Base-by-base conservation (phyloP, 306 rosid genomes). In the Cucurbita moschata region DNA sequence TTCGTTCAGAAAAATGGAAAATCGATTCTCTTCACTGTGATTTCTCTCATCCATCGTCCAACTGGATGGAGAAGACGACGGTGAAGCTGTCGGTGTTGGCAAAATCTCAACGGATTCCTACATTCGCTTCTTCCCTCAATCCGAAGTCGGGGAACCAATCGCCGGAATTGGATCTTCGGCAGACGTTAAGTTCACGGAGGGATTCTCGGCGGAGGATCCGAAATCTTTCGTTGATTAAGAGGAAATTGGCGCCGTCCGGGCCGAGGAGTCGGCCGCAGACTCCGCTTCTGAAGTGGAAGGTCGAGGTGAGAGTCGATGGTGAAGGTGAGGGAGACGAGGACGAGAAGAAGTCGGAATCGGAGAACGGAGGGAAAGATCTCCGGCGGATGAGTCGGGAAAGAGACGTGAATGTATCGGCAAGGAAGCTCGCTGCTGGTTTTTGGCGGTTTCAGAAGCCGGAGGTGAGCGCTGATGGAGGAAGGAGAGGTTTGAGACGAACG, bases 401-500 rank as follows among this genome's bases (percentile, higher is more conserved):
- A 59, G 90, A 83, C 10, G 81, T 15, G 16, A 16, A 52, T 35
- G 78, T 93, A 50, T 93, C 98, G 23, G 90, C 87, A 16, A 86
- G 98, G 83, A 93, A 93, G 84, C 89, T 93, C 71, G 97, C 94
- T 12, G 97, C 97, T 1, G 93, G 84, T 4, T 74, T 93, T 0
- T 93, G 98, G 98, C 80, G 96, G 86, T 40, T 88, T 39, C 98
- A 88, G 86, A 62, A 77, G 23, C 97, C 96, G 82, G 90, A 86
- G 72, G 77, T 62, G 13, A 75, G 69, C 54, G 79, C 80, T 23
- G 86, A 67, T 19, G 58, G 72, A 8, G 80, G 59, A 67, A 67
- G 68, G 74, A 79, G 70, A 9, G 75, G 62, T 47, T 18, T 56
- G 67, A 75, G 71, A 18, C 70, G 78, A 21, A 52, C 13, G 70